Conservation (phyloP, 257 asterid genomes). For the Nicotiana knightiana region DNA sequence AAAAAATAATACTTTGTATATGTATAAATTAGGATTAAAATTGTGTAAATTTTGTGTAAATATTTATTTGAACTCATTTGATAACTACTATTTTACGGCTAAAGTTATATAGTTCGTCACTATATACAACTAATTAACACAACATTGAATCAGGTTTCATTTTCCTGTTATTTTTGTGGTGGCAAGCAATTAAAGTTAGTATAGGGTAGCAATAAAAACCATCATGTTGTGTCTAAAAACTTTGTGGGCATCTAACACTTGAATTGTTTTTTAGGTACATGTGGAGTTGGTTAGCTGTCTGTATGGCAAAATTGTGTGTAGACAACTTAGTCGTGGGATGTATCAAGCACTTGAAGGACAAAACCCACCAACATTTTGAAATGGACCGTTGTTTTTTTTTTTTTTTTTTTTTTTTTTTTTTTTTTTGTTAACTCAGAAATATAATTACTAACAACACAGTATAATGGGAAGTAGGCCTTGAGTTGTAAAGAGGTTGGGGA, state of each 20-base stretch:
- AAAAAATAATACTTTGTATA: too few relatives aligned
- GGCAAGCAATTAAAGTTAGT: neutral
- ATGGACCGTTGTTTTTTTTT: constrained; percentile 12
- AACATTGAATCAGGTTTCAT: neutral
- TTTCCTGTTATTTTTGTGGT: neutral
- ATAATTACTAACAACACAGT: neutral
- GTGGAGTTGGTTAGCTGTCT: constrained; percentile 27
- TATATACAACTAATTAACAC: neutral
- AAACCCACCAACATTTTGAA: constrained; percentile 36
- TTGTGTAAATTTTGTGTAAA: too few relatives aligned
- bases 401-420: neutral
- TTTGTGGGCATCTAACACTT: neutral
- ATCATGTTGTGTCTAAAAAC: neutral
- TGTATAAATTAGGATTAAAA: too few relatives aligned
- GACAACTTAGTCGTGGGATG: constrained; percentile 19
- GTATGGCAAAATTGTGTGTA: constrained; percentile 16
- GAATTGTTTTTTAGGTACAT: neutral
- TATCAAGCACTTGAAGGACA: constrained; percentile 22
- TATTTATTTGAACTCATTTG: too few relatives aligned
- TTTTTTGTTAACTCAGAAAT: constrained; percentile 9
- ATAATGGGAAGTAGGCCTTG: constrained; percentile 1
- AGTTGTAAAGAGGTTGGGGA: constrained; percentile 14
- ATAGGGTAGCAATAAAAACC: neutral
- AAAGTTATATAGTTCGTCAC: too few relatives aligned
- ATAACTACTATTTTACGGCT: too few relatives aligned